These are phyloP conservation scores for Viola pubescens DNA, from an alignment of 441 rosid genomes.

Conservation along the genomic window DNA sequence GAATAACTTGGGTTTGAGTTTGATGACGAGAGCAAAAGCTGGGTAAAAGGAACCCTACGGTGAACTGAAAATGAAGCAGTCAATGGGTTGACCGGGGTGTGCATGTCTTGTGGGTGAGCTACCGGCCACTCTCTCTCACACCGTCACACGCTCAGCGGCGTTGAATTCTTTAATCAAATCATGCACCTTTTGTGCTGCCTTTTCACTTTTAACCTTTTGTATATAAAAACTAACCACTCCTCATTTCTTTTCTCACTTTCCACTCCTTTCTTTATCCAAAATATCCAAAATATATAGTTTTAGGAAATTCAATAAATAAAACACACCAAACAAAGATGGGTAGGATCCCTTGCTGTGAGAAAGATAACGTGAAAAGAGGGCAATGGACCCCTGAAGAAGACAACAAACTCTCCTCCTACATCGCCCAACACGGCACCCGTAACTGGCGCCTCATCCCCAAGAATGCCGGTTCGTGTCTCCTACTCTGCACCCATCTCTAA, in stretches of 20 bases:
- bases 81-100: constrained; percentile 45
- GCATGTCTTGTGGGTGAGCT: constrained; percentile 67
- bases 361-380: constrained; percentile 84
- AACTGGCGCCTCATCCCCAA: constrained; percentile 98
- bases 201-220: constrained; percentile 2
- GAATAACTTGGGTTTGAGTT: too few relatives aligned
- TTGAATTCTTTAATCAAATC: constrained; percentile 90
- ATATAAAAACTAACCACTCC: background rate
- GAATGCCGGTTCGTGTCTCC: constrained; percentile 55
- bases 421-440: constrained; percentile 90
- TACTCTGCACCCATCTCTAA: background rate
- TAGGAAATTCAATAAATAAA: constrained; percentile 5
- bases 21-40: too few relatives aligned
- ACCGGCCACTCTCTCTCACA: constrained; percentile 51
- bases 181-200: constrained; percentile 54
- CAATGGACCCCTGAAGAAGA: constrained; percentile 98
- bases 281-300: constrained; percentile 6
- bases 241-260: constrained; percentile 19
- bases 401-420: constrained; percentile 88
- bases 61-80: background rate
- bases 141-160: constrained; percentile 50
- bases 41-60: too few relatives aligned
- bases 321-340: constrained; percentile 40
- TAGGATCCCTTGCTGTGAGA: constrained; percentile 91
- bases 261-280: constrained; percentile 28